Conservation (phyloP, 2,329 filamentous ascomycete genomes). For the Gliomastix tumulicola region DNA sequence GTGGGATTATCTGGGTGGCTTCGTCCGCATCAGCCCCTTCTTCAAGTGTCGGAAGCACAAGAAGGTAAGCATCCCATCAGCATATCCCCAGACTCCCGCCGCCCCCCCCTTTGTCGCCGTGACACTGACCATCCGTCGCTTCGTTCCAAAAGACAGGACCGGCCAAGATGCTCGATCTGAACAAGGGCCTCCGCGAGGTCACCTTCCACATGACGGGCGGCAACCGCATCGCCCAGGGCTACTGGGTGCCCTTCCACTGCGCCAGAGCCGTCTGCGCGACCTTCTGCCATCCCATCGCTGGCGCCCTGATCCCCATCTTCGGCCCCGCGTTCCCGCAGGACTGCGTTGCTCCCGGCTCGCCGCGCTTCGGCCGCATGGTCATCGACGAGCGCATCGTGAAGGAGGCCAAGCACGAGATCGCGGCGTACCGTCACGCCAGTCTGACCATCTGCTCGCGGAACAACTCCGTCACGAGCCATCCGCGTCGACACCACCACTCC, state of each 20-base stretch:
- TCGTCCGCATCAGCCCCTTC: constrained; percentile 89
- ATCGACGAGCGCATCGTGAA: constrained; percentile 52
- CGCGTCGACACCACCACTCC: not conserved
- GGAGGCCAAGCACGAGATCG: constrained; percentile 31
- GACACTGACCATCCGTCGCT: not conserved
- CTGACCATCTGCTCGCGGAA: not conserved
- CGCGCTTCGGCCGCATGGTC: constrained; percentile 59
- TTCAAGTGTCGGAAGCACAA: constrained; percentile 86
- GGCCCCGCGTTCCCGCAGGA: constrained; percentile 70
- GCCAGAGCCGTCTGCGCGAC: constrained; percentile 82
- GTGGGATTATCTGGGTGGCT: constrained; percentile 95
- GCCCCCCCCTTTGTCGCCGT: not conserved
- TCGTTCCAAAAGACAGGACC: constrained; percentile 5
- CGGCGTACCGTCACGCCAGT: constrained; percentile 2
- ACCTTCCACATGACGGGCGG: constrained; percentile 8
- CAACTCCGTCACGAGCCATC: constrained; percentile 2
- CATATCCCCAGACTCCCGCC: no score
- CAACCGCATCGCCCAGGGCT: constrained; percentile 37
- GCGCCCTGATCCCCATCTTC: constrained; percentile 84
- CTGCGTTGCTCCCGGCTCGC: constrained; percentile 59
- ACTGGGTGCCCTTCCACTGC: constrained; percentile 91
- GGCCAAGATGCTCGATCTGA: constrained; percentile 7
- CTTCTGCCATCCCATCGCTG: constrained; percentile 80
- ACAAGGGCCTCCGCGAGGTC: constrained; percentile 5
- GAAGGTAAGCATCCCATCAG: constrained; percentile 53